A percentile compares a stretch with the other conserved stretches of the same genome.
These are phyloP conservation scores for Leishmania gerbilli DNA, from an alignment of 208 protist species.

Conservation along the genomic window DNA sequence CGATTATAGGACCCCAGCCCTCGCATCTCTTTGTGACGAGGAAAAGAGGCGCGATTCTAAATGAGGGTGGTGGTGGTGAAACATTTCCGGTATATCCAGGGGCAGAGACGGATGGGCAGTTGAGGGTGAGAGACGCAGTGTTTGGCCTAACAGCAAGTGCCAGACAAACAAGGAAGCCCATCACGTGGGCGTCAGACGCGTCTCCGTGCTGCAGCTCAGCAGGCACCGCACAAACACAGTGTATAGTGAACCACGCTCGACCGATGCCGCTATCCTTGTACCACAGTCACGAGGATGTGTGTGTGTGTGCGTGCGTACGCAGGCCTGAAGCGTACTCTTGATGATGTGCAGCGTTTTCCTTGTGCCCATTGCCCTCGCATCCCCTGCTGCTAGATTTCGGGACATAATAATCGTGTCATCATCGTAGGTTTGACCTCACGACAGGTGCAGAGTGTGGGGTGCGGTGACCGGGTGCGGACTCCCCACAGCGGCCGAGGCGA, in stretches of 20 bases:
- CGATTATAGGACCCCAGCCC: background rate
- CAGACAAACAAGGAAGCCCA: no score
- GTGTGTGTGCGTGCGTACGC: background rate
- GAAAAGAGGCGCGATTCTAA: no score
- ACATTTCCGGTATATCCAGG: no score
- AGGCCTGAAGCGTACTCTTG: background rate
- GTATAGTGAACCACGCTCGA: background rate
- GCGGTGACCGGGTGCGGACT: background rate
- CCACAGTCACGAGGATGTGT: background rate
- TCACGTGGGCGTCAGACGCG: background rate
- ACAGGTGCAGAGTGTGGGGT: background rate
- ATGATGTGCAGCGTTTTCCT: background rate
- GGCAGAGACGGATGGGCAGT: no score
- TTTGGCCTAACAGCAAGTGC: no score
- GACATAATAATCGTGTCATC: background rate
- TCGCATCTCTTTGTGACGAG: no score
- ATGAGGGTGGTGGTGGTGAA: no score
- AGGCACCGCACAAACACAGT: background rate
- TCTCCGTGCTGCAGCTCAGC: background rate
- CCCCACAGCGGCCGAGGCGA: background rate
- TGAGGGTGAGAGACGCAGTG: no score
- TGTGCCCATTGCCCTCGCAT: background rate
- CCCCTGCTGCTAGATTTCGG: background rate
- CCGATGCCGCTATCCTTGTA: background rate
- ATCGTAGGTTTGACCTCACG: background rate